These are phyloP conservation scores for Suhomyces kilbournensis DNA, from an alignment of 805 yeast species.

Conservation along the genomic window DNA sequence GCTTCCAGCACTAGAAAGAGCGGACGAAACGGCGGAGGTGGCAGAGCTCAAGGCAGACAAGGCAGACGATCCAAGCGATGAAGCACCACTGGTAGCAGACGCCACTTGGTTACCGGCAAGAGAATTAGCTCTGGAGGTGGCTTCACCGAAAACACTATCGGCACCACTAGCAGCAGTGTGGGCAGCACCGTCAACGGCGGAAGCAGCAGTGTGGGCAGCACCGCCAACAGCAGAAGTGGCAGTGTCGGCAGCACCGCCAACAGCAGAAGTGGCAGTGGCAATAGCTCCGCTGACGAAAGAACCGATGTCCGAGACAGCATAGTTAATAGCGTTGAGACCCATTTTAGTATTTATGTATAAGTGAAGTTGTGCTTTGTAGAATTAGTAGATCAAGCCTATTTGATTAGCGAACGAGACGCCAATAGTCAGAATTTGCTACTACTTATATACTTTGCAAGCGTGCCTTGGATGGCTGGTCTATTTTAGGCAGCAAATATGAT, in stretches of 20 bases:
- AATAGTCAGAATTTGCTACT: background rate
- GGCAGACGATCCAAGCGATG: constrained; percentile 10
- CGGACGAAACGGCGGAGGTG: constrained; percentile 7
- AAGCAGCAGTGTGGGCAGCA: constrained; percentile 9
- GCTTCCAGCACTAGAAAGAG: constrained; percentile 9
- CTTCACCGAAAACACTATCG: constrained; percentile 14
- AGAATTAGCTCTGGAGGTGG: constrained; percentile 12
- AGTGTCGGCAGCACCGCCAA: constrained; percentile 9
- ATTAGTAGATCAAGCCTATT: background rate
- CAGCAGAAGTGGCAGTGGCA: constrained; percentile 10
- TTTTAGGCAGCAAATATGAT: background rate
- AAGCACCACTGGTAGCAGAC: constrained; percentile 16
- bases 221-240: constrained; percentile 13
- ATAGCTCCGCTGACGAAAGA: constrained; percentile 8
- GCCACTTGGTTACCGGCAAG: constrained; percentile 9
- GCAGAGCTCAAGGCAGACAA: constrained; percentile 11
- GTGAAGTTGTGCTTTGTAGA: background rate
- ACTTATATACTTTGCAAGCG: background rate
- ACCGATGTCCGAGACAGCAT: constrained; percentile 18
- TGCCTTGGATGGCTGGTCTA: background rate
- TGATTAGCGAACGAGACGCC: background rate
- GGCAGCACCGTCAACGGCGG: constrained; percentile 11
- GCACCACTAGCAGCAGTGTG: constrained; percentile 11
- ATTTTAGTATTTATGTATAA: constrained; percentile 6
- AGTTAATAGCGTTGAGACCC: constrained; percentile 31